Percentiles rank a stretch among this genome's conserved stretches.
Evolutionary conservation across 1,284 basidiomycete genomes (phyloP).

Genomic region (Salmacisia buchloeana): DNA sequence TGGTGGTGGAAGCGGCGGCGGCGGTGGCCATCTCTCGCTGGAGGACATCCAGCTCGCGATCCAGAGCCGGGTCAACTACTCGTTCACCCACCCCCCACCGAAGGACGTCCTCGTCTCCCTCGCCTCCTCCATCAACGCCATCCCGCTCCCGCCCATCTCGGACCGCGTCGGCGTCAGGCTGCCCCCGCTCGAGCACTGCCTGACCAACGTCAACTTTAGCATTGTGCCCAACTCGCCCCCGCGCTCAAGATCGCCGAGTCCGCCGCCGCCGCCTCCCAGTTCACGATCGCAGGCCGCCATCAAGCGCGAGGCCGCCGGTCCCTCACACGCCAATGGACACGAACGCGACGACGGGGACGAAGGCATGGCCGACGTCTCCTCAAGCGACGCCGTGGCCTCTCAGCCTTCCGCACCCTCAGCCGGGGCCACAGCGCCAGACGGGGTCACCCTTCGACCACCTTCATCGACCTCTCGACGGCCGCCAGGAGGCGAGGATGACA

Average conservation of each 20-base stretch:
- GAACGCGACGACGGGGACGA: slow-evolving; percentile 1
- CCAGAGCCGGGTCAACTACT: slow-evolving; percentile 87
- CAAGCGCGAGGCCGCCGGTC: not conserved
- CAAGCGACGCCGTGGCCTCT: not conserved
- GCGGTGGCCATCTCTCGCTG: slow-evolving; percentile 60
- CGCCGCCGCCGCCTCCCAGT: not conserved
- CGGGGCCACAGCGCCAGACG: too few species aligned
- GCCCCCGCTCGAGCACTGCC: slow-evolving; percentile 72
- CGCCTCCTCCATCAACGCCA: slow-evolving; percentile 81
- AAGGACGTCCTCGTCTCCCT: slow-evolving; percentile 89
- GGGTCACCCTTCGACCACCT: too few species aligned
- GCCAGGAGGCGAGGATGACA: not conserved
- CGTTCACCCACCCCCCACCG: slow-evolving; percentile 83
- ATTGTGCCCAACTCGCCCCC: slow-evolving; percentile 80
- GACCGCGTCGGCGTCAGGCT: slow-evolving; percentile 90
- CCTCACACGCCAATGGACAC: slow-evolving; percentile 13
- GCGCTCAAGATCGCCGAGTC: not conserved
- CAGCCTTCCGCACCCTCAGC: not conserved
- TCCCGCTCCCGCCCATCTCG: slow-evolving; percentile 82
- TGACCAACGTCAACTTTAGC: slow-evolving; percentile 87
- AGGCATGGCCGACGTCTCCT: not conserved
- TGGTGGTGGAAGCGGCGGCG: too few species aligned
- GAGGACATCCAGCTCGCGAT: slow-evolving; percentile 88
- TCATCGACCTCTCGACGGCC: not conserved
- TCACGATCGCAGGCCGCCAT: not conserved